Evolutionary conservation across 176 grass and related monocot species (phyloP).

Genomic region (Alloteropsis semialata): DNA sequence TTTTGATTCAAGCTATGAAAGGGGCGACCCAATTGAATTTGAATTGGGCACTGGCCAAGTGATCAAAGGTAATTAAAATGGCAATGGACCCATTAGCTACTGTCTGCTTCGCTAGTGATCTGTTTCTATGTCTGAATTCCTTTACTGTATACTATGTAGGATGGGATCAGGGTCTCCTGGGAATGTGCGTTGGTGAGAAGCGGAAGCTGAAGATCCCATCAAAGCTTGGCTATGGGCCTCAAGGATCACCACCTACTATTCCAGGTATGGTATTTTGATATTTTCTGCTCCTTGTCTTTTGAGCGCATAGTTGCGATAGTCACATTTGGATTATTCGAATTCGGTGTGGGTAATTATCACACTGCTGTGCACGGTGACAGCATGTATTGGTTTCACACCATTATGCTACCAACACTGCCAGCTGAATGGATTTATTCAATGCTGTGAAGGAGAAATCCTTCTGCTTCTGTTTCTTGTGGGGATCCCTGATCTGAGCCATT

Average conservation of each 20-base stretch:
- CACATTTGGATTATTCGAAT: not conserved
- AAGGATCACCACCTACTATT: conserved; percentile 89
- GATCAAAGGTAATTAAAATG: conserved; percentile 65
- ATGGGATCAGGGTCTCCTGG: conserved; percentile 95
- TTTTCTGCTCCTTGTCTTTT: not conserved
- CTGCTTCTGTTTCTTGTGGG: not conserved
- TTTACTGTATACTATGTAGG: conserved; percentile 36
- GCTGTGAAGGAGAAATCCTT: not conserved
- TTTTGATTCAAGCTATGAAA: conserved; percentile 98
- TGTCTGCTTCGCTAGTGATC: not conserved
- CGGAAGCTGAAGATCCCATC: conserved; percentile 95
- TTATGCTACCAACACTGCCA: not conserved
- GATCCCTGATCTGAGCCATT: not conserved
- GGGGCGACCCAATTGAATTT: conserved; percentile 97
- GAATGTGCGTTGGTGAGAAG: conserved; percentile 97
- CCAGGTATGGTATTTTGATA: conserved; percentile 40
- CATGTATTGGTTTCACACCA: not conserved
- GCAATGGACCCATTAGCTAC: not conserved
- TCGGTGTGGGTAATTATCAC: not conserved
- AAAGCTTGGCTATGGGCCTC: conserved; percentile 86
- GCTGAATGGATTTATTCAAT: not conserved
- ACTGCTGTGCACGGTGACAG: not conserved
- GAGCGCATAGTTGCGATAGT: not conserved
- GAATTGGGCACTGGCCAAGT: conserved; percentile 95
- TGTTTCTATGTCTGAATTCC: conserved; percentile 4